Conservation (phyloP, 1,284 basidiomycete species). For the Meripilus lineatus region DNA sequence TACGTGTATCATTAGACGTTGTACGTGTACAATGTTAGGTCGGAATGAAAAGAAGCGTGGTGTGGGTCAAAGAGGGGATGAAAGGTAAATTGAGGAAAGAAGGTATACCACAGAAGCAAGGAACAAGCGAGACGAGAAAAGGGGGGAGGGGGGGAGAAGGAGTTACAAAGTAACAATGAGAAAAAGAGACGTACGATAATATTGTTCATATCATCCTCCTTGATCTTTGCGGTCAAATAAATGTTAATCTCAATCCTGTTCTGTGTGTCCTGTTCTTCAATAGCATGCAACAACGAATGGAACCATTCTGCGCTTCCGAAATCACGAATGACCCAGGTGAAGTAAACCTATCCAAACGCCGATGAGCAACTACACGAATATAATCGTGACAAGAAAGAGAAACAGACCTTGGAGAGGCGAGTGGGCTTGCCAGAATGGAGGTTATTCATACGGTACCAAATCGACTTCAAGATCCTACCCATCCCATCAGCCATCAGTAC, state of each 20-base stretch:
- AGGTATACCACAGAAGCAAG: background rate
- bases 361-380: background rate
- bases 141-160: background rate
- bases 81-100: too few species aligned
- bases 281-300: constrained; percentile 86
- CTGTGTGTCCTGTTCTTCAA: constrained; percentile 84
- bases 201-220: constrained; percentile 86
- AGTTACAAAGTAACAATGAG: background rate
- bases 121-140: background rate
- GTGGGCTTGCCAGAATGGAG: constrained; percentile 67
- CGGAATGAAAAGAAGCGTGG: background rate
- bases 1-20: too few species aligned
- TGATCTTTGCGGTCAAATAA: constrained; percentile 84
- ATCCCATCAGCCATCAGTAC: constrained; percentile 1
- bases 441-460: constrained; percentile 92
- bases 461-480: constrained; percentile 77
- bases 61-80: background rate
- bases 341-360: constrained; percentile 52
- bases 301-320: constrained; percentile 88
- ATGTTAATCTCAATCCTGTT: constrained; percentile 87
- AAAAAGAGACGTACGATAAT: constrained; percentile 59
- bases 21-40: too few species aligned
- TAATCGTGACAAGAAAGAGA: background rate
- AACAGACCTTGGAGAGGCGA: constrained; percentile 58
- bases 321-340: constrained; percentile 87